Percentiles rank a stretch among this genome's conserved stretches.
phyloP scores from a whole-genome alignment of 441 rosid genomes.

The Syzygium malaccense region DNA sequence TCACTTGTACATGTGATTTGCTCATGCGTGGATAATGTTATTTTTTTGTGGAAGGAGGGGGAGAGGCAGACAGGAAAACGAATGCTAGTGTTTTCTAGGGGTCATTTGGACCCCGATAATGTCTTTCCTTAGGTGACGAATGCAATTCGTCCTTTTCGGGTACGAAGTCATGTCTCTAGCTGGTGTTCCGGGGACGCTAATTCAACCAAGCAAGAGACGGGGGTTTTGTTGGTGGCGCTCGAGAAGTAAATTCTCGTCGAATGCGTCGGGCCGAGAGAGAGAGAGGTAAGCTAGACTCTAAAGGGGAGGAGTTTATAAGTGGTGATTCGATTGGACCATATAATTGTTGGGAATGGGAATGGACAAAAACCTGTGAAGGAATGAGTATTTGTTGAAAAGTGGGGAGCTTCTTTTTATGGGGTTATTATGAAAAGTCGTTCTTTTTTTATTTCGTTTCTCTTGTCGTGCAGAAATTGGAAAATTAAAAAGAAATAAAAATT shows the following conservation, averaged over 20 bases:
- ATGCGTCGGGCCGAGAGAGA: background rate
- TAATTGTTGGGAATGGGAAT: background rate
- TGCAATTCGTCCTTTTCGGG: background rate
- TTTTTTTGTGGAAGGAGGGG: background rate
- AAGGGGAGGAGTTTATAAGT: background rate
- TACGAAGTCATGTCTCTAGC: background rate
- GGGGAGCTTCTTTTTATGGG: background rate
- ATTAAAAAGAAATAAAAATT: background rate
- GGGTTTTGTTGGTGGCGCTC: background rate
- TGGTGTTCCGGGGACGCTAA: background rate
- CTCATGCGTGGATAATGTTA: background rate
- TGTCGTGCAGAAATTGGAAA: background rate
- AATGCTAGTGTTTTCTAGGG: background rate
- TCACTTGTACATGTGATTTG: background rate
- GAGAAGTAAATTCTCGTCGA: background rate
- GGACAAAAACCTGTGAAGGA: background rate
- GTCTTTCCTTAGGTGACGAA: background rate
- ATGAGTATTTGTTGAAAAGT: background rate
- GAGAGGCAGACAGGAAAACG: background rate
- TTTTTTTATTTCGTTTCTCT: no score
- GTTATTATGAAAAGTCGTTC: background rate
- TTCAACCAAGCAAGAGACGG: background rate
- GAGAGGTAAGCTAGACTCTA: background rate
- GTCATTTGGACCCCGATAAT: background rate
- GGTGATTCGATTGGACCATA: background rate